Evolutionary conservation across 768 basidiomycete species (phyloP).

Genomic region (Leccinellum albellum): DNA sequence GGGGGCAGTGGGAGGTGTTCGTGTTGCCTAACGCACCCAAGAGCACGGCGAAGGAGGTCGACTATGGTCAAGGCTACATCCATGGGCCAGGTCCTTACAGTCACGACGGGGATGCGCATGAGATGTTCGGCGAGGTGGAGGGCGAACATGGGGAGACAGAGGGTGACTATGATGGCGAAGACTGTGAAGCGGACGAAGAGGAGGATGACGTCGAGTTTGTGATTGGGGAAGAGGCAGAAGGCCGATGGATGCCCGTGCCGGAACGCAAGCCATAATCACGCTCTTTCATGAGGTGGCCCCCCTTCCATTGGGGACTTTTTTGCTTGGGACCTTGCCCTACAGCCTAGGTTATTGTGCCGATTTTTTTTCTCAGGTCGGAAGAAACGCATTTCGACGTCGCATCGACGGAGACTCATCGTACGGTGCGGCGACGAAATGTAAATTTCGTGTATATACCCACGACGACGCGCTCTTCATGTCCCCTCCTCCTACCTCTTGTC

Average conservation of each 20-base stretch:
- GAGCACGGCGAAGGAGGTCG: slow-evolving; percentile 33
- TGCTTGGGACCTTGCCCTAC: neutral
- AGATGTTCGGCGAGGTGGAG: slow-evolving; percentile 10
- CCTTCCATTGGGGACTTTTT: neutral
- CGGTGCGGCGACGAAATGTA: slow-evolving; percentile 1
- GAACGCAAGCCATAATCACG: slow-evolving; percentile 26
- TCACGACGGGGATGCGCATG: neutral
- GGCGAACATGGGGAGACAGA: slow-evolving; percentile 22
- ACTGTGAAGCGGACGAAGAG: slow-evolving; percentile 47
- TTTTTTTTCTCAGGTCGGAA: slow-evolving; percentile 13
- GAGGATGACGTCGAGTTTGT: slow-evolving; percentile 81
- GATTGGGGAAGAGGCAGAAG: slow-evolving; percentile 47
- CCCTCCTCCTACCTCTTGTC: slow-evolving; percentile 3
- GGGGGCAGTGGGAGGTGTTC: slow-evolving; percentile 55
- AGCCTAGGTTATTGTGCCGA: slow-evolving; percentile 4
- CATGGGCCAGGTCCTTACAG: neutral
- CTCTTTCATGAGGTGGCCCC: neutral
- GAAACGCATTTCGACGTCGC: slow-evolving; percentile 12
- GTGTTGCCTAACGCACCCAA: slow-evolving; percentile 54
- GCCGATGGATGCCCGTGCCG: slow-evolving; percentile 33
- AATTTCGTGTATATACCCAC: slow-evolving; percentile 19
- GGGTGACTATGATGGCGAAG: slow-evolving; percentile 33
- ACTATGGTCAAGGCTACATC: neutral
- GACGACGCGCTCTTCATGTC: neutral
- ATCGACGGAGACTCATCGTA: slow-evolving; percentile 5